Evolutionary conservation across 371 early-diverging fungal species (phyloP).

Genomic region (Sporodiniella umbellata): DNA sequence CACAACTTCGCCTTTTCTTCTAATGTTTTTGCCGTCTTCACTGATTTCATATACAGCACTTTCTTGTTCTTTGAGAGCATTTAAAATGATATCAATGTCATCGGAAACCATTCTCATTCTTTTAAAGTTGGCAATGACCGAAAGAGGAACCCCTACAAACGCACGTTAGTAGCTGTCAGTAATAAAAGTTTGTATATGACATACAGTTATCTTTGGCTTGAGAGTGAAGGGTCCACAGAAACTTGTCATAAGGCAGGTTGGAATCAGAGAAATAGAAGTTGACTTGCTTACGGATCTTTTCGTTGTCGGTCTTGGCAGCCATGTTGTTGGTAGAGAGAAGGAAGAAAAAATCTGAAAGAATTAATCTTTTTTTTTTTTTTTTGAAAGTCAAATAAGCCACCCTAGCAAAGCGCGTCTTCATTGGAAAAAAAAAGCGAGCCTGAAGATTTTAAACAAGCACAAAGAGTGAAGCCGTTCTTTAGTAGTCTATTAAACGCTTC

Average conservation of each 20-base stretch:
- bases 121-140: conserved; percentile 64
- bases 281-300: conserved; percentile 68
- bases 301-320: conserved; percentile 20
- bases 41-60: conserved; percentile 58
- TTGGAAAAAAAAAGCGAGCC: not conserved
- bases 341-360: not conserved
- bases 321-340: conserved; percentile 1
- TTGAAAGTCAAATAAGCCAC: not conserved
- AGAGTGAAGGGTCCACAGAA: conserved; percentile 52
- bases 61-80: conserved; percentile 52
- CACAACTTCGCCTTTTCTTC: conserved; percentile 53
- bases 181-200: conserved; percentile 1
- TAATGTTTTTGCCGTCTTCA: conserved; percentile 54
- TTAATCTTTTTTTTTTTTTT: too few species aligned
- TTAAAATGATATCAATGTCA: conserved; percentile 49
- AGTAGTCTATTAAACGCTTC: too few species aligned
- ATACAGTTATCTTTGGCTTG: conserved; percentile 59
- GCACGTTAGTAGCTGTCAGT: not conserved
- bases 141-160: conserved; percentile 49
- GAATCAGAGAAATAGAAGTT: conserved; percentile 80
- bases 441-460: not conserved
- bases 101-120: conserved; percentile 59
- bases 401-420: not conserved
- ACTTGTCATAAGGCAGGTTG: conserved; percentile 73
- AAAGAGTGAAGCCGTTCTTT: too few species aligned